Conservation (phyloP, 805 yeast genomes). For the Pichia insulana region DNA sequence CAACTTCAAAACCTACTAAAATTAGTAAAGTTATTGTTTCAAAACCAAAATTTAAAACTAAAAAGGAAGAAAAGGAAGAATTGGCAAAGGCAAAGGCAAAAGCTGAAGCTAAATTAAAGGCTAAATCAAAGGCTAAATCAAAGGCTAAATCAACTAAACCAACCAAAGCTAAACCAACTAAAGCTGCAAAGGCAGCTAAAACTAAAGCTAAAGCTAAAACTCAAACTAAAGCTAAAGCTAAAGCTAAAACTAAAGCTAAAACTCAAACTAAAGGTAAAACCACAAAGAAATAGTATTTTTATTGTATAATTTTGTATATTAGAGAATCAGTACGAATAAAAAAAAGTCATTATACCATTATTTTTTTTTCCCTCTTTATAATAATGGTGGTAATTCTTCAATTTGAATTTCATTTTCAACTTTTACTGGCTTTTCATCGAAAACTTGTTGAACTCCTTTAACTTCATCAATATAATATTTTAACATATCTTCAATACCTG, state of each 20-base stretch:
- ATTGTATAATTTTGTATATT: slow-evolving; percentile 1
- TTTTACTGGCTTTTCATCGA: slow-evolving; percentile 68
- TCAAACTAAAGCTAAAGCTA: not conserved
- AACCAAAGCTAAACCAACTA: not conserved
- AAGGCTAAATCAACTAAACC: not conserved
- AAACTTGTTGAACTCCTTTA: slow-evolving; percentile 75
- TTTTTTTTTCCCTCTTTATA: slow-evolving; percentile 15
- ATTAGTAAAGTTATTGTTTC: slow-evolving; percentile 17
- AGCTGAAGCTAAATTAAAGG: slow-evolving; percentile 13
- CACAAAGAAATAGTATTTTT: slow-evolving; percentile 8
- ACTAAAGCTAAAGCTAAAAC: too few relatives aligned
- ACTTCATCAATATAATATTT: slow-evolving; percentile 96
- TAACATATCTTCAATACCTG: slow-evolving; percentile 96
- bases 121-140: not conserved
- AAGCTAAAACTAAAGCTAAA: too few relatives aligned
- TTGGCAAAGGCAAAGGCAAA: slow-evolving; percentile 17
- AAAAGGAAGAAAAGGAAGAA: slow-evolving; percentile 21
- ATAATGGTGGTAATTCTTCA: slow-evolving; percentile 29
- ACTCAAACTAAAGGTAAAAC: not conserved
- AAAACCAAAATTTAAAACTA: slow-evolving; percentile 24
- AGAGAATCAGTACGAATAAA: not conserved
- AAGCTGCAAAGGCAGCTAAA: not conserved
- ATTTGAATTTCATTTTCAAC: slow-evolving; percentile 1
- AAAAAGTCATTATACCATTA: too few relatives aligned
- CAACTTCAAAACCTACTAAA: slow-evolving; percentile 14